Evolutionary conservation across 2,329 filamentous ascomycete genomes (phyloP).

Genomic region (Ceratocystis cubensis): DNA sequence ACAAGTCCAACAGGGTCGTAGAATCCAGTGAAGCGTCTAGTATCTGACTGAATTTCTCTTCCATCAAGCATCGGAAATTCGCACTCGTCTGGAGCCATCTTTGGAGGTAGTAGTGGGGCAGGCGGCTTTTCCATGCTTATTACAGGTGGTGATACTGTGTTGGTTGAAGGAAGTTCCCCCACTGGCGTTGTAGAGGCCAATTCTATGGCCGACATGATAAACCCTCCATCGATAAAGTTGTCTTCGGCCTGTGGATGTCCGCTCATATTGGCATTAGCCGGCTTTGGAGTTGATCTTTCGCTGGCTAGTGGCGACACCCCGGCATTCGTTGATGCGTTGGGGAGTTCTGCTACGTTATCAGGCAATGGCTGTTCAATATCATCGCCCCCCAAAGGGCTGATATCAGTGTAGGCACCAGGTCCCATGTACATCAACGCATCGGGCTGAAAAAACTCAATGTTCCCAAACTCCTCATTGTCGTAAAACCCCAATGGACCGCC

Average conservation of each 20-base stretch:
- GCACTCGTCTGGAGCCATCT: constrained; percentile 13
- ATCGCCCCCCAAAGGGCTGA: constrained; percentile 34
- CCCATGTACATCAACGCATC: constrained; percentile 43
- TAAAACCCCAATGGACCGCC: constrained; percentile 24
- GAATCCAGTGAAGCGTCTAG: constrained; percentile 16
- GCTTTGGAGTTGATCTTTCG: constrained; percentile 14
- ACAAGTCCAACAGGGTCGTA: constrained; percentile 35
- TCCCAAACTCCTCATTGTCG: constrained; percentile 28
- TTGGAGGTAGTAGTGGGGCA: background rate
- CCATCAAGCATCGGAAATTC: constrained; percentile 29
- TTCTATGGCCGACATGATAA: background rate
- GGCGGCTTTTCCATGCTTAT: background rate
- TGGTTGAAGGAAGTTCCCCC: background rate
- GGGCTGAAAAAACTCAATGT: constrained; percentile 36
- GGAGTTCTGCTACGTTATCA: background rate
- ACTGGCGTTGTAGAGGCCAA: background rate
- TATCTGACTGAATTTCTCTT: constrained; percentile 27
- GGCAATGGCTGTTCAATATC: constrained; percentile 24
- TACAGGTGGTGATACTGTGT: background rate
- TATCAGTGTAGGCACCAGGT: constrained; percentile 34
- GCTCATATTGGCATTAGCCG: background rate
- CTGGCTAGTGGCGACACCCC: constrained; percentile 14
- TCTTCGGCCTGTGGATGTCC: background rate
- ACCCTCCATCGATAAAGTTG: background rate
- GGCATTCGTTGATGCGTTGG: background rate